Percentiles rank a stretch among this genome's conserved stretches.
Evolutionary conservation across 2,329 filamentous ascomycete species (phyloP).

Genomic region (Fusarium sp.): DNA sequence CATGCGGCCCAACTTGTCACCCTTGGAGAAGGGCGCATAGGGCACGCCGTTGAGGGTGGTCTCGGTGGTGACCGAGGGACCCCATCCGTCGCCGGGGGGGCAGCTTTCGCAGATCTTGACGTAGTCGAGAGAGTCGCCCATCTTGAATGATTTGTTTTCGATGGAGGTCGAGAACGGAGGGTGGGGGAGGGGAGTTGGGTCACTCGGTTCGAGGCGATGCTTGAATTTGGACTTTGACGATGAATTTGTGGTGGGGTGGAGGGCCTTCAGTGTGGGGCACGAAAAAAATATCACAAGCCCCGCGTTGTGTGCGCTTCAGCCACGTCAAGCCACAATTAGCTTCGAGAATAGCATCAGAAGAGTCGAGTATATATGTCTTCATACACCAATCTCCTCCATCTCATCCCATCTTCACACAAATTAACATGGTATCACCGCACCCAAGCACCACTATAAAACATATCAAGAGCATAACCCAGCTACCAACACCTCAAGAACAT

Average conservation of each 20-base stretch:
- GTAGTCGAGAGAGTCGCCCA: slow-evolving; percentile 64
- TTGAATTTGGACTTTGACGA: slow-evolving; percentile 48
- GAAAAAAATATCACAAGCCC: slow-evolving; percentile 46
- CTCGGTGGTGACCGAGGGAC: slow-evolving; percentile 80
- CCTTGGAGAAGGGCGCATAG: slow-evolving; percentile 97
- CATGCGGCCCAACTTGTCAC: slow-evolving; percentile 98
- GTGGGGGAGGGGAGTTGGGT: slow-evolving; percentile 38
- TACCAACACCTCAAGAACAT: background rate
- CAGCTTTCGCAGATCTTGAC: slow-evolving; percentile 74
- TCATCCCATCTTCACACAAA: background rate
- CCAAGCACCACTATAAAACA: background rate
- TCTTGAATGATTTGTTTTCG: slow-evolving; percentile 43
- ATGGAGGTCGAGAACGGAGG: slow-evolving; percentile 21
- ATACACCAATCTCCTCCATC: background rate
- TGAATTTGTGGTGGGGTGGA: slow-evolving; percentile 56
- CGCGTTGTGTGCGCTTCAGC: slow-evolving; percentile 43
- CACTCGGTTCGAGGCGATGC: slow-evolving; percentile 39
- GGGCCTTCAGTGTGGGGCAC: slow-evolving; percentile 37
- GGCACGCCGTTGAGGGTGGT: slow-evolving; percentile 94
- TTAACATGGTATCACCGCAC: background rate
- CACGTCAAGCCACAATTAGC: slow-evolving; percentile 35
- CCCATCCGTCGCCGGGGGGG: slow-evolving; percentile 83
- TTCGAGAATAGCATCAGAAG: background rate
- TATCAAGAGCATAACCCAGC: background rate
- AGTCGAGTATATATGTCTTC: background rate